phyloP scores from a whole-genome alignment of 164 flowering plant species.

The Buxus sempervirens region DNA sequence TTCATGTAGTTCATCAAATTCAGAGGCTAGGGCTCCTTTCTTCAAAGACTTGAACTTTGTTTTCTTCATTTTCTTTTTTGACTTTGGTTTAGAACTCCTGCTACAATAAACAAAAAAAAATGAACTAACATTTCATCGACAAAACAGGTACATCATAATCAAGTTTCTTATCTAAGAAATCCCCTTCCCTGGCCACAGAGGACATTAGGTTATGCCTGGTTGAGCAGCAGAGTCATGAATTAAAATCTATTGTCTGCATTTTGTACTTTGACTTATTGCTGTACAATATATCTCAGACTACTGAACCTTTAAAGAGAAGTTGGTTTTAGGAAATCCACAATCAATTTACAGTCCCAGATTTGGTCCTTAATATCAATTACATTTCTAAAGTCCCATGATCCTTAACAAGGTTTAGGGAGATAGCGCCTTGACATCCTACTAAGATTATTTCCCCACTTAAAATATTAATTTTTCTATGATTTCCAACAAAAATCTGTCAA shows the following conservation, averaged over 20 bases:
- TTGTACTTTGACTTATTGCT: too few relatives aligned
- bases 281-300: too few relatives aligned
- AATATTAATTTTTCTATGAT: too few relatives aligned
- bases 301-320: too few relatives aligned
- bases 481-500: not conserved
- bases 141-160: not conserved
- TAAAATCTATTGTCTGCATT: not conserved
- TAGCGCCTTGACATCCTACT: too few relatives aligned
- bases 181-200: not conserved
- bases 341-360: too few relatives aligned
- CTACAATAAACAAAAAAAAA: constrained; percentile 10
- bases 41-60: constrained; percentile 91
- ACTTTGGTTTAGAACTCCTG: constrained; percentile 67
- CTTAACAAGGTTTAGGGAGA: too few relatives aligned
- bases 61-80: constrained; percentile 86
- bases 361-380: too few relatives aligned
- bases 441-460: too few relatives aligned
- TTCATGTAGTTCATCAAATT: constrained; percentile 33
- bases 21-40: constrained; percentile 73
- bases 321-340: too few relatives aligned
- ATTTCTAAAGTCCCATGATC: too few relatives aligned
- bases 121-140: not conserved
- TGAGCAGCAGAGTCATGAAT: not conserved
- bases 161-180: not conserved
- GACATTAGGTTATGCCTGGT: not conserved